Evolutionary conservation across 2,329 filamentous ascomycete genomes (phyloP), one percentile per base, ranked within the genome.

Genomic region (Pseudogymnoascus sp.): DNA sequence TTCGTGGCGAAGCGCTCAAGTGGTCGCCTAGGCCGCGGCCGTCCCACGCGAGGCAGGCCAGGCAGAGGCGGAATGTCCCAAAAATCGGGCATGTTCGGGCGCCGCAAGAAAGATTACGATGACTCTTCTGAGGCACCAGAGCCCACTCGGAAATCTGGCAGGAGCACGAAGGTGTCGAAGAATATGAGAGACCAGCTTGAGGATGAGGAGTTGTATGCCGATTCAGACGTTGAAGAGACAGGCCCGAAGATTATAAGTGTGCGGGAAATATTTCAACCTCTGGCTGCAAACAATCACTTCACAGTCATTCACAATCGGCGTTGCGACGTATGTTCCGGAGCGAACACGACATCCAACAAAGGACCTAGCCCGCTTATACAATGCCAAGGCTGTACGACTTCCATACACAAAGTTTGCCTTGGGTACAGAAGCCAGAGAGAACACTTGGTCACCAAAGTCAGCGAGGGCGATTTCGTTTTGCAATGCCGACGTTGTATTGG

Each of bases 401-500:
- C 89, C 0, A 96, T 91, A 69, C 95, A 99, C 75, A 91, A 90
- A 73, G 78, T 77, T 42, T 99, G 95, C 71, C 80, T 99, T 28
- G 92, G 93, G 1, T 79, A 82, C 59, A 85, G 95, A 60, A 84
- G 82, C 61, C 79, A 74, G 11, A 84, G 95, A 65, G 91, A 96
- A n/a, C 95, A 97, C 73, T 78, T 95, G 37, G 91, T 91, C 8
- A 97, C 92, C 23, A 99, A 97, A 73, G 76, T 97, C 61, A 87
- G 81, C 1, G 79, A 88, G 0, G 85, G 88, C 1, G 76, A 88
- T 38, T 97, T 96, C 69, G 87, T 99, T 14, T 78, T 99, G 40
- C 95, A 99, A 73, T 99, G 95, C 76, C 88, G 87, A 67, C 89
- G 87, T 63, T 99, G 95, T 73, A 82, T 97, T 66, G 88, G 88